Percentiles rank a stretch among this genome's conserved stretches.
Conservation (phyloP, 345 rosid genomes). For the Gossypium thurberi region DNA sequence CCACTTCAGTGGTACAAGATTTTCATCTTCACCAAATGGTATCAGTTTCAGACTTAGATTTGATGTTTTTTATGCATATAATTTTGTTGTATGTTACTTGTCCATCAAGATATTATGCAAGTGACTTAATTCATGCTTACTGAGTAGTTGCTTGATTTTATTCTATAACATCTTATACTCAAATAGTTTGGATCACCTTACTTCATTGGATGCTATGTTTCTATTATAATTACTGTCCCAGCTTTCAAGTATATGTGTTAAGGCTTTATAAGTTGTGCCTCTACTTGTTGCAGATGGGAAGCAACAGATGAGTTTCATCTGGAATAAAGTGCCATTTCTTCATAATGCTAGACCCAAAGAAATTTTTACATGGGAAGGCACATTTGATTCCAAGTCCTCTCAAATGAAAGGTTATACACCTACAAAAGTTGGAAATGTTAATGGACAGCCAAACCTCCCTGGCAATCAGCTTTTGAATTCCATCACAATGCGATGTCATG, state of each 20-base stretch:
- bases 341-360: slow-evolving; percentile 33
- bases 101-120: background rate
- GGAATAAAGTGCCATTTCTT: slow-evolving; percentile 42
- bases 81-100: background rate
- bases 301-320: slow-evolving; percentile 48
- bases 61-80: background rate
- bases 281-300: slow-evolving; percentile 51
- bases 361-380: slow-evolving; percentile 40
- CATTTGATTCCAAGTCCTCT: slow-evolving; percentile 36
- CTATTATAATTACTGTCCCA: background rate
- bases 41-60: slow-evolving; percentile 18
- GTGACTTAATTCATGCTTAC: background rate
- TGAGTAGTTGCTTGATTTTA: background rate
- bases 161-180: background rate
- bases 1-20: slow-evolving; percentile 41
- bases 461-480: slow-evolving; percentile 29
- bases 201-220: background rate
- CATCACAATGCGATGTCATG: slow-evolving; percentile 17
- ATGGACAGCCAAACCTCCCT: slow-evolving; percentile 30
- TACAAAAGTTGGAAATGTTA: slow-evolving; percentile 35
- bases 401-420: slow-evolving; percentile 43
- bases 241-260: background rate
- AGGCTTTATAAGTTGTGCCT: slow-evolving; percentile 16
- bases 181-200: background rate
- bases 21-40: slow-evolving; percentile 48